Evolutionary conservation across 495 filamentous ascomycete species (phyloP).

Genomic region (Neurospora discreta): DNA sequence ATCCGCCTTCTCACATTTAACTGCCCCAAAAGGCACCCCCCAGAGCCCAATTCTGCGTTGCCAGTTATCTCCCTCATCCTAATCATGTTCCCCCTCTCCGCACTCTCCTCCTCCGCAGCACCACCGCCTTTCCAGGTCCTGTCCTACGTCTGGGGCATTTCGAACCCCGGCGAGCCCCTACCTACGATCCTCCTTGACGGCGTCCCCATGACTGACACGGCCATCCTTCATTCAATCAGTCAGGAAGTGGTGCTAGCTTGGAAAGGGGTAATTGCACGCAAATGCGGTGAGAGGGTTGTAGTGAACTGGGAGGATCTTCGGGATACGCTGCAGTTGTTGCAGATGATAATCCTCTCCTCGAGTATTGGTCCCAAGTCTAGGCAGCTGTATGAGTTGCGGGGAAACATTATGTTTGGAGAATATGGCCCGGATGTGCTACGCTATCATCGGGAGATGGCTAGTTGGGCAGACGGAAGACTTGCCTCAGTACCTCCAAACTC

Average conservation of each 20-base stretch:
- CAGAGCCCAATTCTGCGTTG: not conserved
- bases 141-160: not conserved
- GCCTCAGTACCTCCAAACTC: not conserved
- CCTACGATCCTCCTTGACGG: not conserved
- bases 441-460: not conserved
- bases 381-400: constrained; percentile 2
- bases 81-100: not conserved
- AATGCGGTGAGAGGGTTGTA: not conserved
- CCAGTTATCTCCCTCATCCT: not conserved
- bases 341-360: constrained; percentile 1
- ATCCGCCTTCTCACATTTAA: not conserved
- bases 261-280: not conserved
- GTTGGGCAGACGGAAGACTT: not conserved
- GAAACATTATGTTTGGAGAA: not conserved
- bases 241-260: constrained; percentile 12
- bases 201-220: not conserved
- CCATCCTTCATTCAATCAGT: not conserved
- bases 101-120: not conserved
- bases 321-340: not conserved
- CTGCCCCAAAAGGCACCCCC: not conserved
- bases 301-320: constrained; percentile 5
- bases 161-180: not conserved
- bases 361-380: not conserved
- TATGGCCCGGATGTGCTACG: constrained; percentile 3
- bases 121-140: not conserved